phyloP scores from a whole-genome alignment of 2,329 filamentous ascomycete genomes.

The Ophiostoma sp. region DNA sequence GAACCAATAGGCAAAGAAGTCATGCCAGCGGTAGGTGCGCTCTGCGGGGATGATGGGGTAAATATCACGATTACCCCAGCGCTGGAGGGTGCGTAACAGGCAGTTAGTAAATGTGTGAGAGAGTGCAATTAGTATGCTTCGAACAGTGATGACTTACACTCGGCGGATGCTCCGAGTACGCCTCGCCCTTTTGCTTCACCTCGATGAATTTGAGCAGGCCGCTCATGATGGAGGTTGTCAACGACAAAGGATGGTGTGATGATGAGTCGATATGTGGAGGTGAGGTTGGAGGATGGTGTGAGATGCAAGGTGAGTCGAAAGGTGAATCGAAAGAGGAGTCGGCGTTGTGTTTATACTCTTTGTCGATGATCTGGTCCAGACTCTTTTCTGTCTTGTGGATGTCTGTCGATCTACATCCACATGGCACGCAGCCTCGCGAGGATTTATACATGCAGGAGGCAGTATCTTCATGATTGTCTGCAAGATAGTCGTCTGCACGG shows the following conservation, averaged over 20 bases:
- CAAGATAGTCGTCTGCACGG: neutral
- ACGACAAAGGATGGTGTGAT: neutral
- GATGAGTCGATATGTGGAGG: neutral
- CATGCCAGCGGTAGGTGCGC: constrained; percentile 19
- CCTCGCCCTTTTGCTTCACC: constrained; percentile 18
- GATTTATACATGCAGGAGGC: constrained; percentile 1
- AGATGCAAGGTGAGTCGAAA: neutral
- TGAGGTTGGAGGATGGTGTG: neutral
- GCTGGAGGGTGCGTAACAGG: neutral
- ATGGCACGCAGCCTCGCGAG: constrained; percentile 5
- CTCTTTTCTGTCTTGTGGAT: neutral
- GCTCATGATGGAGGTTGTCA: neutral
- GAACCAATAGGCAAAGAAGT: constrained; percentile 18
- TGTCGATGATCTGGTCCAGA: neutral
- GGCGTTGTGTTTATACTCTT: neutral
- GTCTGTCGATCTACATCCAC: neutral
- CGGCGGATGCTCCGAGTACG: constrained; percentile 3
- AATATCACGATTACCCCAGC: constrained; percentile 19
- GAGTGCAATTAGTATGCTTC: no score
- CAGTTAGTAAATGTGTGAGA: no score
- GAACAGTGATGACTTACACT: constrained; percentile 11
- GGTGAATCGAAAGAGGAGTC: neutral
- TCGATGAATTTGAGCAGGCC: constrained; percentile 8
- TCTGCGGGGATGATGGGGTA: constrained; percentile 8
- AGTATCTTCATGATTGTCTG: neutral